phyloP scores from a whole-genome alignment of 257 asterid species.

The Solanum tarapatanum region DNA sequence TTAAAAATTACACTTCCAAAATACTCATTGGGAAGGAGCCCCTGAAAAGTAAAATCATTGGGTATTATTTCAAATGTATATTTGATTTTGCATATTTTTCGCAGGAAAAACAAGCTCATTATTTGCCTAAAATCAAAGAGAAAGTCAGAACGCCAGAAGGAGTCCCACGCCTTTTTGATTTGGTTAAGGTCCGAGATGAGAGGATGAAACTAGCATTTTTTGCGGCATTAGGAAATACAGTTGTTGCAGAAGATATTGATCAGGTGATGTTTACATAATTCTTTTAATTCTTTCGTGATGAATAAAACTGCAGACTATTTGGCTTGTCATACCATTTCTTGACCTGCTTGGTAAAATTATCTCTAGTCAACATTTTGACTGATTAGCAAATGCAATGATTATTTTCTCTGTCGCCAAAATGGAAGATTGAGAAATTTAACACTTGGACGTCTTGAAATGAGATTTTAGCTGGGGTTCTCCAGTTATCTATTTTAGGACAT shows the following conservation, averaged over 20 bases:
- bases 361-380: background rate
- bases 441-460: background rate
- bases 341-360: background rate
- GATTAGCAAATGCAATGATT: background rate
- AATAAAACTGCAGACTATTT: background rate
- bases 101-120: slow-evolving; percentile 82
- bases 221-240: slow-evolving; percentile 71
- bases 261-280: slow-evolving; percentile 37
- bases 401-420: too few relatives aligned
- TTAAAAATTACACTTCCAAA: background rate
- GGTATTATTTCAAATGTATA: background rate
- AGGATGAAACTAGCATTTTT: slow-evolving; percentile 82
- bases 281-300: background rate
- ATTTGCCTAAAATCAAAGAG: slow-evolving; percentile 47
- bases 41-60: background rate
- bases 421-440: background rate
- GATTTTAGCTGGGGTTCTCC: background rate
- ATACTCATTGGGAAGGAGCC: background rate
- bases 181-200: slow-evolving; percentile 82
- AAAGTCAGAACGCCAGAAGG: slow-evolving; percentile 63
- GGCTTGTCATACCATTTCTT: background rate
- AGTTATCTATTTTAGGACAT: background rate
- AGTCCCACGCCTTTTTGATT: slow-evolving; percentile 84
- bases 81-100: background rate
- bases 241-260: slow-evolving; percentile 71